A percentile compares a stretch with the other conserved stretches of the same genome.
Conservation (phyloP, 1,284 basidiomycete genomes). For the Porphyrellus sp. region DNA sequence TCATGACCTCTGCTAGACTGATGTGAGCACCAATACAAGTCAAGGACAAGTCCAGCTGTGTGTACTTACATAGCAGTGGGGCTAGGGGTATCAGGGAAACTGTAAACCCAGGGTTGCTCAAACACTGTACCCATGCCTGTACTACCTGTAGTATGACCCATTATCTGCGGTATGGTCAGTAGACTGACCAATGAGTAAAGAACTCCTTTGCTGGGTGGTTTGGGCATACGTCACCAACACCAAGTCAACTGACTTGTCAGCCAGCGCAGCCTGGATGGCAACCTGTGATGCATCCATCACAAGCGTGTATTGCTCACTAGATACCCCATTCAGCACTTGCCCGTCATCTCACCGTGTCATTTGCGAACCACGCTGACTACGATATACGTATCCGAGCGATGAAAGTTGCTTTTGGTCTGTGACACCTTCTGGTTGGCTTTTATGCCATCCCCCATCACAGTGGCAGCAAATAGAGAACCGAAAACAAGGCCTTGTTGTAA, state of each 20-base stretch:
- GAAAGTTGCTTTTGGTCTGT: neutral
- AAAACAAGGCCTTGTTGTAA: neutral
- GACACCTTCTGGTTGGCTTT: neutral
- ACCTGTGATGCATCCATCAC: conserved; percentile 45
- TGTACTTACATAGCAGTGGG: no score
- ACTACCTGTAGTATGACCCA: no score
- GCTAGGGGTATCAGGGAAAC: no score
- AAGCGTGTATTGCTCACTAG: conserved; percentile 53
- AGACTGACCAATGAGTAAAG: conserved; percentile 48
- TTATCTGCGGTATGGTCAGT: no score
- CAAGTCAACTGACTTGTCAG: conserved; percentile 42
- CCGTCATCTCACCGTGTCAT: no score
- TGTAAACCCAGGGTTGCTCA: no score
- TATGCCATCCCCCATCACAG: neutral
- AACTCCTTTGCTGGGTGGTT: conserved; percentile 35
- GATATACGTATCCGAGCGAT: neutral
- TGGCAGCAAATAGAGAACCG: neutral
- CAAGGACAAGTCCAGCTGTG: no score
- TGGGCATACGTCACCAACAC: conserved; percentile 51
- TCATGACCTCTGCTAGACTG: no score
- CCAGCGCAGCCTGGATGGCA: conserved; percentile 42
- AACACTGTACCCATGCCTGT: no score
- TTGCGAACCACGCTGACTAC: no score
- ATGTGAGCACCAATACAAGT: no score
- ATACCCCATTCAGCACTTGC: no score